These are phyloP conservation scores for Eucalyptus rudis DNA, from an alignment of 345 rosid species.

Conservation along the genomic window DNA sequence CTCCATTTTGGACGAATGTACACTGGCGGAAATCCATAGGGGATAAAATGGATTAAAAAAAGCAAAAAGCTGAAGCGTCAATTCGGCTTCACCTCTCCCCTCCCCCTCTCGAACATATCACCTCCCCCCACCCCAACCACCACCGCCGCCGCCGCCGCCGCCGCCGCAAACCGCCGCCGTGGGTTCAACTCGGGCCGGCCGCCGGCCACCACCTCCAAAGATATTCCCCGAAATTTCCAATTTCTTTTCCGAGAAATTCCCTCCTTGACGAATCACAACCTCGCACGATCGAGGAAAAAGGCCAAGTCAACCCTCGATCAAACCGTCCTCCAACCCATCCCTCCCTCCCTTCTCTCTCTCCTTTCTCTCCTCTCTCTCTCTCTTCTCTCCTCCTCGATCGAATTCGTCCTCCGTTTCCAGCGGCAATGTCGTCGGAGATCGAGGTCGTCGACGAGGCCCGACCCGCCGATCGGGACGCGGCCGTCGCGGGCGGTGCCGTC, in stretches of 20 bases:
- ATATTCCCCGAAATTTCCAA: neutral
- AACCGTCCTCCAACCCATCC: neutral
- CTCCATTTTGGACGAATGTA: neutral
- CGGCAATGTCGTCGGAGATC: constrained; percentile 89
- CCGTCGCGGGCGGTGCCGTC: neutral
- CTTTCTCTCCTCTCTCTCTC: too few relatives aligned
- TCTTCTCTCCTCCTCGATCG: neutral
- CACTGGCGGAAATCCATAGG: neutral
- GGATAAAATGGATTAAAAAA: neutral
- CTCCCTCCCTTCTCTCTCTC: too few relatives aligned
- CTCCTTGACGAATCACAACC: constrained; percentile 15
- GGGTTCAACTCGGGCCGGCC: constrained; percentile 33
- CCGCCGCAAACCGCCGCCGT: neutral
- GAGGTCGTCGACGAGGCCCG: constrained; percentile 78
- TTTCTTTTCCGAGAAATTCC: constrained; percentile 25
- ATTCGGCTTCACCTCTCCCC: neutral
- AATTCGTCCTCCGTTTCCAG: neutral
- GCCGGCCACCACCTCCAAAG: neutral
- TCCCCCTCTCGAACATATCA: neutral
- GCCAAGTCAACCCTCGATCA: constrained; percentile 5
- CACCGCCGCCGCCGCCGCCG: neutral
- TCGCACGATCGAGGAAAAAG: neutral
- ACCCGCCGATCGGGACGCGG: constrained; percentile 1
- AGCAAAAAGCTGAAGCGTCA: neutral
- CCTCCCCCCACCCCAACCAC: neutral